phyloP scores from a whole-genome alignment of 768 basidiomycete species.

The Artomyces pyxidatus region DNA sequence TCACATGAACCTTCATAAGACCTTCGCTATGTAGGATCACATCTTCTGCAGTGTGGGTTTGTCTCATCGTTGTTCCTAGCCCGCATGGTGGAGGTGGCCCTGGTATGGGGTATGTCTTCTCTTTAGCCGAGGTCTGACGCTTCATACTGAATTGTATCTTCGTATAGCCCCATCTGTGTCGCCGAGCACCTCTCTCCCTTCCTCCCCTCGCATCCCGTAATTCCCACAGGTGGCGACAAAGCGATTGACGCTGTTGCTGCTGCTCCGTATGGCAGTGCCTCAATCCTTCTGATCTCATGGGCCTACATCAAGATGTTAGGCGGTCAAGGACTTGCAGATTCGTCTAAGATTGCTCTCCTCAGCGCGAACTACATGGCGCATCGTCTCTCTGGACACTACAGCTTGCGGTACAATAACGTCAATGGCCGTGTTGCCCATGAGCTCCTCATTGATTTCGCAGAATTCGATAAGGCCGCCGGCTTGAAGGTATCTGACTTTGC shows the following conservation, averaged over 20 bases:
- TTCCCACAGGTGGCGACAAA: constrained; percentile 54
- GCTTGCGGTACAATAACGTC: constrained; percentile 78
- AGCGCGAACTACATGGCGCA: constrained; percentile 98
- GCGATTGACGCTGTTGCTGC: constrained; percentile 87
- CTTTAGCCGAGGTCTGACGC: neutral
- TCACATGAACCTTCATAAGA: constrained; percentile 97
- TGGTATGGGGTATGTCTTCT: constrained; percentile 67
- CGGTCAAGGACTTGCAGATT: constrained; percentile 77
- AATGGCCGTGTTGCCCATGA: constrained; percentile 95
- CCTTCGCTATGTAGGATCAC: constrained; percentile 77
- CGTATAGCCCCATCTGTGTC: constrained; percentile 77
- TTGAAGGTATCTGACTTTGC: constrained; percentile 94
- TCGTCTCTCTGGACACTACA: constrained; percentile 79
- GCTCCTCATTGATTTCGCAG: constrained; percentile 87
- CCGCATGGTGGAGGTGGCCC: constrained; percentile 98
- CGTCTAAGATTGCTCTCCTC: constrained; percentile 81
- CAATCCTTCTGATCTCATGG: constrained; percentile 95
- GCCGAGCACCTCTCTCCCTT: constrained; percentile 91
- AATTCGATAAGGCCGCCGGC: constrained; percentile 86
- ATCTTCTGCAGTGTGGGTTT: neutral
- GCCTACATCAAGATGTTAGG: constrained; percentile 99
- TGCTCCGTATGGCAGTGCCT: constrained; percentile 91
- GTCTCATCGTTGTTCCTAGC: constrained; percentile 28
- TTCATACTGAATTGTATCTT: constrained; percentile 1
- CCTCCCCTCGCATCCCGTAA: constrained; percentile 80